Percentiles rank a stretch among this genome's conserved stretches.
These are phyloP conservation scores for Strigomonas galati DNA, from an alignment of 208 protist species.

Conservation along the genomic window DNA sequence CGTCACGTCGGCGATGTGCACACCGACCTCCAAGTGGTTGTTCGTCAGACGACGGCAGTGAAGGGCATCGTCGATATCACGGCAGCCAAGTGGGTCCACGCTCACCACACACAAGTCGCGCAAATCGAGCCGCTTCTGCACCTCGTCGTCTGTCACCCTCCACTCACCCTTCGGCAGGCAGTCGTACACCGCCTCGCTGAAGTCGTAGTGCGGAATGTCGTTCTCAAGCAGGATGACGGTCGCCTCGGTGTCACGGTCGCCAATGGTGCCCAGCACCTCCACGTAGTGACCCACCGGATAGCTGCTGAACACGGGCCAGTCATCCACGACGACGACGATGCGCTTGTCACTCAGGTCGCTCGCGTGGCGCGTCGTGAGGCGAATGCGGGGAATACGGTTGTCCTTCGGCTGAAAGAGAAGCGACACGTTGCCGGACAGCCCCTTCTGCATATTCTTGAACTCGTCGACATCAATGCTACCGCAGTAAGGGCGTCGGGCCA, in stretches of 20 bases:
- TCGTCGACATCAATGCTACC: conserved; percentile 81
- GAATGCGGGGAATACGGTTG: conserved; percentile 85
- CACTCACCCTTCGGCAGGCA: conserved; percentile 89
- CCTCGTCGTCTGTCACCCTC: conserved; percentile 72
- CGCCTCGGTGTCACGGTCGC: conserved; percentile 93
- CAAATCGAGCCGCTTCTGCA: conserved; percentile 78
- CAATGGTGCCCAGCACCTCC: conserved; percentile 89
- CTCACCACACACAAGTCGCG: conserved; percentile 84
- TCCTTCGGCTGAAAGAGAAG: conserved; percentile 89
- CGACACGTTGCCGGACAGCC: conserved; percentile 52
- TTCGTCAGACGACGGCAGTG: conserved; percentile 79
- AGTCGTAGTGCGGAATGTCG: conserved; percentile 91
- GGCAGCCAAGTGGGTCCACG: conserved; percentile 95
- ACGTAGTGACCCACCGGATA: conserved; percentile 95
- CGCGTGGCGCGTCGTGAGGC: conserved; percentile 76
- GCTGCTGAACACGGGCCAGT: conserved; percentile 86
- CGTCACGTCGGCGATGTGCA: conserved; percentile 98
- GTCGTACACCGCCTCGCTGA: conserved; percentile 86
- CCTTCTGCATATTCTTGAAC: conserved; percentile 34
- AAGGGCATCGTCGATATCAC: conserved; percentile 88
- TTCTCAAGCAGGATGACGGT: conserved; percentile 94
- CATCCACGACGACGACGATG: conserved; percentile 94
- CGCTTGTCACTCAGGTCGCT: conserved; percentile 87
- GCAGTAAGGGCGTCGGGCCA: conserved; percentile 77
- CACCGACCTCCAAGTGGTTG: conserved; percentile 92